Base-by-base conservation (phyloP, 495 filamentous ascomycete genomes). In the Haplographium delicatum region DNA sequence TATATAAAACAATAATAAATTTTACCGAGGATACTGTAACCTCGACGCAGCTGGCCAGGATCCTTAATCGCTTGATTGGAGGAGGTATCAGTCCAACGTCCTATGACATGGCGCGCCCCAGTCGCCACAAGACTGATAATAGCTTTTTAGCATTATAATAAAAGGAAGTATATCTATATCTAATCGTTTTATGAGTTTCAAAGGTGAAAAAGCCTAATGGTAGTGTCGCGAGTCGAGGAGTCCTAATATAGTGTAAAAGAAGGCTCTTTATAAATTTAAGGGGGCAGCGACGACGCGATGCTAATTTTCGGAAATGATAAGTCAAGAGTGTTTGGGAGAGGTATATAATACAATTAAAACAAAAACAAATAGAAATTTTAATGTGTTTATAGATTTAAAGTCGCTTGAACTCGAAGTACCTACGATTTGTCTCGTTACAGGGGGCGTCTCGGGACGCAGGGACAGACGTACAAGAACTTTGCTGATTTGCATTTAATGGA, bases 1-100 rank as follows among this genome's bases (percentile, higher is more conserved):
- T n/a, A 6, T 9, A 25, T n/a, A 30, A n/a, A 5, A 42, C 19
- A 8, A 42, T 23, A n/a, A 24, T 24, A 5, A 24, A 42, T 10
- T 47, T 34, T 47, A 35, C 27, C 44, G 28, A 35, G 42, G 30
- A 28, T 44, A 30, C 42, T 44, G 25, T 44, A 44, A 44, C 42
- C 42, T 28, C 18, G 15, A 23, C 28, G 44, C 27, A 47, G 15
- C 3, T 33, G n/a, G 28, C 26, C 13, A 33, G 19, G 28, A 23
- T 34, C 28, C 6, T 20, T 35, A 9, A 13, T 47, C 28, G 44
- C 44, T 47, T 18, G 27, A 35, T 35, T 47, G 18, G 39, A 30
- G 44, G 28, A 35, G 44, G 44, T 34, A 47, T 20, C 23, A 47
- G 15, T 16, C 27, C 44, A 16, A 33, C 4, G 7, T 47, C n/a